These are phyloP conservation scores for Flaveria ramosissima DNA, from an alignment of 129 eudicot species.

Conservation along the genomic window DNA sequence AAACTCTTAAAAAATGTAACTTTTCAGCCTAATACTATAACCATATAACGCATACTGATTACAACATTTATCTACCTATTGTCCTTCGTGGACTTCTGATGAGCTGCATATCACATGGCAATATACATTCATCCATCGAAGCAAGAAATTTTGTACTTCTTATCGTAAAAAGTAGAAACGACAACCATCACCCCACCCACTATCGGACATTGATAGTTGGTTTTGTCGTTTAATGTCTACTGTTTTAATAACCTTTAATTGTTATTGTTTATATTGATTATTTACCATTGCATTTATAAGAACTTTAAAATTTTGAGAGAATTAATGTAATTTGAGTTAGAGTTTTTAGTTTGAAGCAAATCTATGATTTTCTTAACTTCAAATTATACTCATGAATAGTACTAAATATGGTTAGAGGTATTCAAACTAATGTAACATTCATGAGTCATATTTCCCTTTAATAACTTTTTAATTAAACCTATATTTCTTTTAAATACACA, in stretches of 20 bases:
- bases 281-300: too few relatives aligned
- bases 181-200: conserved; percentile 10
- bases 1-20: neutral
- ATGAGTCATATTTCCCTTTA: neutral
- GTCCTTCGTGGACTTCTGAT: neutral
- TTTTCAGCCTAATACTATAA: neutral
- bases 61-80: neutral
- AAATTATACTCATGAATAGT: neutral
- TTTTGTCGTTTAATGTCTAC: conserved; percentile 2
- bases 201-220: conserved; percentile 16
- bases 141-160: conserved; percentile 2
- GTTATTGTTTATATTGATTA: too few relatives aligned
- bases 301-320: too few relatives aligned
- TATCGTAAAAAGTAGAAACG: neutral
- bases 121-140: conserved; percentile 16
- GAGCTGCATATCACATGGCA: conserved; percentile 21
- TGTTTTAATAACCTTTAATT: neutral
- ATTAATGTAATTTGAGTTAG: neutral
- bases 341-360: neutral
- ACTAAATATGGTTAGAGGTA: neutral
- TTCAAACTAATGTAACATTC: neutral
- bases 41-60: conserved; percentile 1
- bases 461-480: neutral
- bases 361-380: neutral
- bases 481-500: neutral